Conservation (phyloP, 306 rosid species). For the Quercus ilex region DNA sequence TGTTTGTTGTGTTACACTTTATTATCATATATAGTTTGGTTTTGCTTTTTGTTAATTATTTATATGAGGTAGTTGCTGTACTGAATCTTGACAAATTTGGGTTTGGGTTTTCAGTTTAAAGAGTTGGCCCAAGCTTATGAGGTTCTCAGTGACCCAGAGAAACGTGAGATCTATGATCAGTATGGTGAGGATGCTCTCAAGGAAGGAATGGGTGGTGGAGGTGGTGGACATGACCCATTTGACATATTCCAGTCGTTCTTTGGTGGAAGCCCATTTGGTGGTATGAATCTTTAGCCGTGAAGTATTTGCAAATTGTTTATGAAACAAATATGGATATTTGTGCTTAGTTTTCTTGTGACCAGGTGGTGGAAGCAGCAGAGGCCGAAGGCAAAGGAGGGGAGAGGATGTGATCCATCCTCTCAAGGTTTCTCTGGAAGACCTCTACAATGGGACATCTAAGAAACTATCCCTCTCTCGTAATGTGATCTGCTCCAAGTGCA, state of each 20-base stretch:
- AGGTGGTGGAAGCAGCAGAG: constrained; percentile 85
- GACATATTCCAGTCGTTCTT: constrained; percentile 92
- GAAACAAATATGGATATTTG: not conserved
- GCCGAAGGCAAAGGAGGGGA: constrained; percentile 93
- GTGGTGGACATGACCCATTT: constrained; percentile 92
- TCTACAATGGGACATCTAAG: constrained; percentile 78
- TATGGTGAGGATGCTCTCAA: constrained; percentile 96
- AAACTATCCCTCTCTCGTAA: constrained; percentile 93
- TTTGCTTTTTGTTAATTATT: not conserved
- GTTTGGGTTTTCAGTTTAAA: constrained; percentile 67
- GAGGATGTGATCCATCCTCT: constrained; percentile 94
- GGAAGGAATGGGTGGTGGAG: constrained; percentile 98
- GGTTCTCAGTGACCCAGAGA: constrained; percentile 90
- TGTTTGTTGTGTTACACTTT: not conserved
- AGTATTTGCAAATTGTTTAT: not conserved
- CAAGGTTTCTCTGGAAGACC: constrained; percentile 90
- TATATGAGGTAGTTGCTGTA: not conserved
- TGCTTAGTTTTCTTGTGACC: constrained; percentile 1
- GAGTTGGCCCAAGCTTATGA: constrained; percentile 96
- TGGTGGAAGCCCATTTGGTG: constrained; percentile 83
- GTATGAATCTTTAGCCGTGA: constrained; percentile 26
- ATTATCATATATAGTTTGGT: not conserved
- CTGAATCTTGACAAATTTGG: not conserved
- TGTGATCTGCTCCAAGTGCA: constrained; percentile 77
- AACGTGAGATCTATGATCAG: constrained; percentile 88